Base-by-base conservation (phyloP, 176 grass and related monocot genomes). In the Carex scoparia region DNA sequence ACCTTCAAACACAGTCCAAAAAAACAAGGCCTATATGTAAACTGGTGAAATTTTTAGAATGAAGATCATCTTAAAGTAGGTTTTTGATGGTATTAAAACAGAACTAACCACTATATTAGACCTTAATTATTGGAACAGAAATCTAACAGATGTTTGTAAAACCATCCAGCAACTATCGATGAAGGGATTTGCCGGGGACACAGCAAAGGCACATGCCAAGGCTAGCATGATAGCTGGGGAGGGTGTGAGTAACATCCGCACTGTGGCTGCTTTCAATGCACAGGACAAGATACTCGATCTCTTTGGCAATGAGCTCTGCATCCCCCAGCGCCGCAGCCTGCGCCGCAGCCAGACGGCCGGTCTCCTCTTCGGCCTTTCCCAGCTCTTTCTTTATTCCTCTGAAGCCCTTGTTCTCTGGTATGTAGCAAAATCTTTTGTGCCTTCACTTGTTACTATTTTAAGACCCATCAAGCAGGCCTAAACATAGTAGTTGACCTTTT, bases 161-260 rank as follows among this genome's bases (percentile, higher is more conserved):
- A 54, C 4, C 84, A 64, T 31, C 71, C 91, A 99, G 97, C 97
- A 99, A 95, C 90, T 99, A 63, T 99, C 93, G 0, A 91, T 99
- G 88, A 99, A 99, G 82, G 97, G 97, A 1, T 99, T 99, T 81
- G 97, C 93, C 5, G 97, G 97, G 81, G 93, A 99, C 85, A 94
- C 93, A 0, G 93, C 93, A 0, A 99, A 95, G 56, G 97, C 97
- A 4, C 93, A 99, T 71, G 97, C 97, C 55, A 95, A 96, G 90
- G 93, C 91, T 59, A 99, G 93, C 88, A 95, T 95, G 93, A 90
- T 99, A 54, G 97, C 97, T 0, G 93, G 93, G 15, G 97, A 99
- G 81, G 93, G 93, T 4, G 93, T 99, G 76, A 92, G 93, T 88
- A 99, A 99, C 84, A 99, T 99, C 70, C 89, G 93, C 63, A 99